Evolutionary conservation across 2,329 filamentous ascomycete genomes (phyloP).

Genomic region (Huntiella savannae): DNA sequence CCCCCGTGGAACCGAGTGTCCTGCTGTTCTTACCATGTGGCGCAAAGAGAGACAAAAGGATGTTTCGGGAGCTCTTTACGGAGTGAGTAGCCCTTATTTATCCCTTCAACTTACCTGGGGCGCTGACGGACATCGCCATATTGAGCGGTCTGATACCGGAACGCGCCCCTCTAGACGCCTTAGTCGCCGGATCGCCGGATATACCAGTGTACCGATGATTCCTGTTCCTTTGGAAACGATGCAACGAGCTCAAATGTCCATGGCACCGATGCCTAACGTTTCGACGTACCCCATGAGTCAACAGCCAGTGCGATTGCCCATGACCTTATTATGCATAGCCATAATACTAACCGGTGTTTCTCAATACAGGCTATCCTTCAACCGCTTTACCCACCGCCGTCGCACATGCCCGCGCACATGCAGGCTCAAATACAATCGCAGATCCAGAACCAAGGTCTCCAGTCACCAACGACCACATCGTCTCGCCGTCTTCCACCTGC

Average conservation of each 20-base stretch:
- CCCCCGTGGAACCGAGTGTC: constrained; percentile 5
- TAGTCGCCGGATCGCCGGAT: too few relatives aligned
- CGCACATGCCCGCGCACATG: not conserved
- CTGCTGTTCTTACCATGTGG: constrained; percentile 54
- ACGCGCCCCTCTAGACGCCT: too few relatives aligned
- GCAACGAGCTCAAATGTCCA: too few relatives aligned
- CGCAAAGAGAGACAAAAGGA: constrained; percentile 60
- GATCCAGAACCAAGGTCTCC: not conserved
- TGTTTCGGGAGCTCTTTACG: constrained; percentile 25
- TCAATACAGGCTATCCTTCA: not conserved
- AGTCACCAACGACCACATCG: constrained; percentile 23
- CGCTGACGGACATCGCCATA: too few relatives aligned
- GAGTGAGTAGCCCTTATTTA: constrained; percentile 21
- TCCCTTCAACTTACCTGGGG: not conserved
- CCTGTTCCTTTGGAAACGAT: too few relatives aligned
- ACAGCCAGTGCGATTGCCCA: too few relatives aligned
- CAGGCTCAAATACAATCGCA: not conserved
- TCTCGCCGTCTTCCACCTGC: constrained; percentile 40
- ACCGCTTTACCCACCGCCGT: not conserved
- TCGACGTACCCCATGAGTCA: too few relatives aligned
- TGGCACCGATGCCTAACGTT: too few relatives aligned
- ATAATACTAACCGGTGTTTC: too few relatives aligned
- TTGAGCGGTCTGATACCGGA: too few relatives aligned
- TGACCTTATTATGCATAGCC: too few relatives aligned
- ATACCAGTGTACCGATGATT: too few relatives aligned